A percentile compares a stretch with the other conserved stretches of the same genome.
phyloP scores from a whole-genome alignment of 2,329 filamentous ascomycete species.

The Aspergillus alliaceus region DNA sequence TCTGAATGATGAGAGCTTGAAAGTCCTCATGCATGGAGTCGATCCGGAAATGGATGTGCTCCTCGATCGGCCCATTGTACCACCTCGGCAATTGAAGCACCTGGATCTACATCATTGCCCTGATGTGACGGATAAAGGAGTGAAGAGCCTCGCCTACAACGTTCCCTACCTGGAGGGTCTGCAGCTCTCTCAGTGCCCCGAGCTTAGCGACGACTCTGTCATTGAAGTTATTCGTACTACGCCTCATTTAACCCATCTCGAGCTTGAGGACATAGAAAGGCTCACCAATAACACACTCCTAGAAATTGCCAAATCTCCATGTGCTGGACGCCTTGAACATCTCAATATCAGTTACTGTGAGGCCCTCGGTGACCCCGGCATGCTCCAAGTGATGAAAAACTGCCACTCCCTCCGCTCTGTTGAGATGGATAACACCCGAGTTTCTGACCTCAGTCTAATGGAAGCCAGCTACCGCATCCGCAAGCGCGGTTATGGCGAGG shows the following conservation, averaged over 20 bases:
- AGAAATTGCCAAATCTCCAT: conserved; percentile 74
- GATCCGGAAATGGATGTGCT: conserved; percentile 79
- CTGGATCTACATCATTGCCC: conserved; percentile 80
- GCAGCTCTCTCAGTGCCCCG: conserved; percentile 75
- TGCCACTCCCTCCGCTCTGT: conserved; percentile 69
- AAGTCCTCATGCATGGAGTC: conserved; percentile 71
- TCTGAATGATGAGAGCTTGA: conserved; percentile 72
- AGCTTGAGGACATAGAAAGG: conserved; percentile 79
- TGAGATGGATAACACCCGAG: conserved; percentile 90
- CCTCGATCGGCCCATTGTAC: conserved; percentile 72
- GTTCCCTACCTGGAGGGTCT: conserved; percentile 80
- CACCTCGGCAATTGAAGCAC: conserved; percentile 75
- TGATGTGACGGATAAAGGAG: conserved; percentile 68
- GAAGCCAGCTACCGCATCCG: conserved; percentile 83
- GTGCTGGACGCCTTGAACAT: conserved; percentile 70
- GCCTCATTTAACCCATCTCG: conserved; percentile 78
- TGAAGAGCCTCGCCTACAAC: conserved; percentile 70
- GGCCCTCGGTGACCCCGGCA: conserved; percentile 75
- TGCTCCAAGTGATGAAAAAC: conserved; percentile 77
- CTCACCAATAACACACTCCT: conserved; percentile 75
- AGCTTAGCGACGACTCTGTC: conserved; percentile 72
- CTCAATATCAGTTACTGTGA: conserved; percentile 91
- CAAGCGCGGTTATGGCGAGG: conserved; percentile 57
- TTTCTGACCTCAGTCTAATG: conserved; percentile 80
- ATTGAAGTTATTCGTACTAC: conserved; percentile 71